Evolutionary conservation across 2,329 filamentous ascomycete species (phyloP).

Genomic region (Calonectria pseudoturangicola): DNA sequence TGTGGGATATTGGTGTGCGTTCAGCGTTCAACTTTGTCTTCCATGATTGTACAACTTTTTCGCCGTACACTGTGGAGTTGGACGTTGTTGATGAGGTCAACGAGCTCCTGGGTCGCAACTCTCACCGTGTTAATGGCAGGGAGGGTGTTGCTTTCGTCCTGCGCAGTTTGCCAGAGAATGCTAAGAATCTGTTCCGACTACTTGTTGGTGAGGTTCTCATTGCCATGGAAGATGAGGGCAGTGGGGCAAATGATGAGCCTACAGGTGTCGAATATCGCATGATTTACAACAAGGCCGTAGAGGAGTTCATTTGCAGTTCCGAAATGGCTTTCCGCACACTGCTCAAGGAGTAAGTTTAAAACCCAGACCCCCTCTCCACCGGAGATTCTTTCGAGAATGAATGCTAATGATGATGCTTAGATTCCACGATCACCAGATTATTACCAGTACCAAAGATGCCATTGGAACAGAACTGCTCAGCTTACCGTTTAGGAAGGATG

Average conservation of each 20-base stretch:
- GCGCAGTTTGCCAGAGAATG: slow-evolving; percentile 93
- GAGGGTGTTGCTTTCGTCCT: slow-evolving; percentile 95
- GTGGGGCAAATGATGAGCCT: slow-evolving; percentile 67
- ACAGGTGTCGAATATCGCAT: slow-evolving; percentile 91
- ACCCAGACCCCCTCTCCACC: neutral
- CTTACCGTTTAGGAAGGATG: slow-evolving; percentile 89
- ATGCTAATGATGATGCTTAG: slow-evolving; percentile 64
- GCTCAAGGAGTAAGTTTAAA: slow-evolving; percentile 84
- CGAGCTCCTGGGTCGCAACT: slow-evolving; percentile 87
- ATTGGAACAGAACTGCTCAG: slow-evolving; percentile 90
- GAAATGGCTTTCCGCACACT: slow-evolving; percentile 97
- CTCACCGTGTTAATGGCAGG: slow-evolving; percentile 87
- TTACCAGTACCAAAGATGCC: slow-evolving; percentile 89
- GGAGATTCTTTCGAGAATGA: neutral
- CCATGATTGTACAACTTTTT: slow-evolving; percentile 95
- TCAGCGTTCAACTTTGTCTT: slow-evolving; percentile 90
- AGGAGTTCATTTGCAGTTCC: slow-evolving; percentile 97
- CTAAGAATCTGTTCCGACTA: slow-evolving; percentile 88
- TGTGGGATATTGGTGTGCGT: slow-evolving; percentile 93
- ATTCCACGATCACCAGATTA: slow-evolving; percentile 98
- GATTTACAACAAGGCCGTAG: slow-evolving; percentile 94
- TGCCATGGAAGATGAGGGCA: slow-evolving; percentile 77
- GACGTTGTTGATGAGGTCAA: slow-evolving; percentile 95
- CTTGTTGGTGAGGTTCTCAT: slow-evolving; percentile 89
- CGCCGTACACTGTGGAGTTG: slow-evolving; percentile 81